Conservation (phyloP, 2,329 filamentous ascomycete genomes). For the Apiospora phragmitis region DNA sequence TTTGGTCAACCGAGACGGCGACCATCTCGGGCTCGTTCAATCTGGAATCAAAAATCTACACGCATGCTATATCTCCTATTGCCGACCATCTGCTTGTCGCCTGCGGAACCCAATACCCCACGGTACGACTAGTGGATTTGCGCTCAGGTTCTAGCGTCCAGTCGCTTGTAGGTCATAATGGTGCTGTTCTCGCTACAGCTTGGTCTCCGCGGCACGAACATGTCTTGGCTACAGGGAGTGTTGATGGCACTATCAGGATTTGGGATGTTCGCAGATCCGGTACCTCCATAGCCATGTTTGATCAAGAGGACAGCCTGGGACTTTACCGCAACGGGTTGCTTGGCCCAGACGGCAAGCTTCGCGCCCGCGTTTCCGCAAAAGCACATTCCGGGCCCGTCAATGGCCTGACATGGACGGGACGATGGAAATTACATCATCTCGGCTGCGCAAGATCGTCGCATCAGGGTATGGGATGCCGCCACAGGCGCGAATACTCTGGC, state of each 20-base stretch:
- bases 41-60: constrained; percentile 69
- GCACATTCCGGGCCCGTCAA: constrained; percentile 86
- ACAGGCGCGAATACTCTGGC: constrained; percentile 85
- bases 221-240: constrained; percentile 79
- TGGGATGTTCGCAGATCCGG: constrained; percentile 86
- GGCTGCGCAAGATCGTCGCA: constrained; percentile 78
- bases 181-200: constrained; percentile 65
- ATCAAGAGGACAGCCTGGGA: constrained; percentile 81
- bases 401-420: constrained; percentile 77
- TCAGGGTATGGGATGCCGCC: constrained; percentile 83
- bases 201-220: constrained; percentile 85
- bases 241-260: constrained; percentile 78
- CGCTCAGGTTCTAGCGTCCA: constrained; percentile 77
- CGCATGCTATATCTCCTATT: constrained; percentile 75
- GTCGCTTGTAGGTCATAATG: constrained; percentile 67
- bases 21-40: constrained; percentile 65
- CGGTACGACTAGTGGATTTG: constrained; percentile 82
- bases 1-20: constrained; percentile 69
- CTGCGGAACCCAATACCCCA: constrained; percentile 82
- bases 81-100: constrained; percentile 77
- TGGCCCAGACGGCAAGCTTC: constrained; percentile 35
- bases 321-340: constrained; percentile 44
- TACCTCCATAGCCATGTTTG: constrained; percentile 73
- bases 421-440: constrained; percentile 77
- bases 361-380: constrained; percentile 49